Evolutionary conservation across 495 filamentous ascomycete genomes (phyloP).

Genomic region (Cercophora scortea): DNA sequence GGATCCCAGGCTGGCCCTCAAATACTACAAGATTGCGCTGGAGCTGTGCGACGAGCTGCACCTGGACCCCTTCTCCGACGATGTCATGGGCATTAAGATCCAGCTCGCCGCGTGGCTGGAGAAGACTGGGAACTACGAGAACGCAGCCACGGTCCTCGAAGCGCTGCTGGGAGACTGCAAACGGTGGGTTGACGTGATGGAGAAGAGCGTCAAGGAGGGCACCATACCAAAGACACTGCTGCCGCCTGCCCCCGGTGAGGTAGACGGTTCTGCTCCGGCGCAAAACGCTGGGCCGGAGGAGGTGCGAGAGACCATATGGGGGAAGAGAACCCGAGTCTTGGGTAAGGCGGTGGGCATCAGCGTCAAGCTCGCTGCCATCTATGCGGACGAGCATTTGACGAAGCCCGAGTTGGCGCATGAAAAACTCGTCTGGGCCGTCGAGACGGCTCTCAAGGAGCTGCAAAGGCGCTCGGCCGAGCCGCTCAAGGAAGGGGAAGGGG

Average conservation of each 20-base stretch:
- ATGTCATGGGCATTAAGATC: constrained; percentile 82
- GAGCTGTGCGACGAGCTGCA: constrained; percentile 57
- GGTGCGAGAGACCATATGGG: constrained; percentile 41
- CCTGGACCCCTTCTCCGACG: constrained; percentile 82
- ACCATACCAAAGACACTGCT: constrained; percentile 23
- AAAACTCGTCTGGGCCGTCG: constrained; percentile 71
- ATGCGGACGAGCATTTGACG: constrained; percentile 51
- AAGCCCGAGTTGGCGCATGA: constrained; percentile 62
- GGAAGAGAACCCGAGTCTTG: constrained; percentile 60
- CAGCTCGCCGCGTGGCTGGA: constrained; percentile 72
- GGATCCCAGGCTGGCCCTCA: constrained; percentile 65
- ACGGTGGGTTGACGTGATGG: constrained; percentile 53
- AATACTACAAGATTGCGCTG: constrained; percentile 74
- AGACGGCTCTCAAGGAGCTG: constrained; percentile 68
- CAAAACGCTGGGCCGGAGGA: constrained; percentile 1
- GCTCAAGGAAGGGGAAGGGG: constrained; percentile 53
- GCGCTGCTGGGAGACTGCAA: constrained; percentile 51
- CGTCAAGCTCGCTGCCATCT: constrained; percentile 77
- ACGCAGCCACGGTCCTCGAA: constrained; percentile 69
- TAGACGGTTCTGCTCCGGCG: background rate
- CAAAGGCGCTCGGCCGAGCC: constrained; percentile 57
- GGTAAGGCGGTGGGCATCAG: constrained; percentile 64
- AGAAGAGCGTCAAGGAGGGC: constrained; percentile 45
- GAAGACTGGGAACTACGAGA: constrained; percentile 55
- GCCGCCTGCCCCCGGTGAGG: constrained; percentile 1